These are phyloP conservation scores for Xylariales sp. DNA, from an alignment of 2,329 filamentous ascomycete genomes.

Conservation along the genomic window DNA sequence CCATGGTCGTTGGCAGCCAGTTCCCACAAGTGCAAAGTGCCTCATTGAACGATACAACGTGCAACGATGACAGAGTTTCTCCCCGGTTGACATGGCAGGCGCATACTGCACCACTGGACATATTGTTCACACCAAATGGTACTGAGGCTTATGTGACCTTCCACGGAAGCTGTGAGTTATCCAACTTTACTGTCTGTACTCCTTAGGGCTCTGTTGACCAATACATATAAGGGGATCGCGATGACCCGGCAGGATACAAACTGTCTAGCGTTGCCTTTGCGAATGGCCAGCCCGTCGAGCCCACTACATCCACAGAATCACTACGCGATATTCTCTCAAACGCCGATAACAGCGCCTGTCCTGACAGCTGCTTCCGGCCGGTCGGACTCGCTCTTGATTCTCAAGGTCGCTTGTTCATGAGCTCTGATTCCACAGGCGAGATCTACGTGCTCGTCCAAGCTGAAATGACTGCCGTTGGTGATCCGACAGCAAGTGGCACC, in stretches of 20 bases:
- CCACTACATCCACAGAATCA: slow-evolving; percentile 38
- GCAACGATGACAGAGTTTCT: slow-evolving; percentile 35
- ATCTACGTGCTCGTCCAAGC: slow-evolving; percentile 11
- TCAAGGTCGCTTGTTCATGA: slow-evolving; percentile 12
- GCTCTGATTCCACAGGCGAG: slow-evolving; percentile 13
- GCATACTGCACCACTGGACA: slow-evolving; percentile 67
- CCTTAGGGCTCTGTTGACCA: background rate
- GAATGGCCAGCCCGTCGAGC: slow-evolving; percentile 35
- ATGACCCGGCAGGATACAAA: slow-evolving; percentile 41
- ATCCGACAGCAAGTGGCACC: background rate
- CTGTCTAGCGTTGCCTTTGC: slow-evolving; percentile 37
- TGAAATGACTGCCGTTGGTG: slow-evolving; percentile 1
- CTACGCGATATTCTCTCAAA: slow-evolving; percentile 51
- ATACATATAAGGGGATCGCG: slow-evolving; percentile 32
- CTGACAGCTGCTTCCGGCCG: slow-evolving; percentile 55
- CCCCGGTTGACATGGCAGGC: slow-evolving; percentile 56
- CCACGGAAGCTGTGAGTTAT: slow-evolving; percentile 61
- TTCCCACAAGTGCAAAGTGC: slow-evolving; percentile 35
- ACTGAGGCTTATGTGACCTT: slow-evolving; percentile 62
- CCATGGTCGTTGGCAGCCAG: slow-evolving; percentile 42
- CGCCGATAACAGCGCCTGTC: slow-evolving; percentile 46
- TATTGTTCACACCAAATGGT: slow-evolving; percentile 57
- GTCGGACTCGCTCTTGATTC: slow-evolving; percentile 45
- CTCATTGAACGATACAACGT: slow-evolving; percentile 37
- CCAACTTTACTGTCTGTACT: background rate